Percentiles rank a stretch among this genome's conserved stretches.
These are phyloP conservation scores for Botrytis byssoidea DNA, from an alignment of 2,329 filamentous ascomycete genomes.

Conservation along the genomic window DNA sequence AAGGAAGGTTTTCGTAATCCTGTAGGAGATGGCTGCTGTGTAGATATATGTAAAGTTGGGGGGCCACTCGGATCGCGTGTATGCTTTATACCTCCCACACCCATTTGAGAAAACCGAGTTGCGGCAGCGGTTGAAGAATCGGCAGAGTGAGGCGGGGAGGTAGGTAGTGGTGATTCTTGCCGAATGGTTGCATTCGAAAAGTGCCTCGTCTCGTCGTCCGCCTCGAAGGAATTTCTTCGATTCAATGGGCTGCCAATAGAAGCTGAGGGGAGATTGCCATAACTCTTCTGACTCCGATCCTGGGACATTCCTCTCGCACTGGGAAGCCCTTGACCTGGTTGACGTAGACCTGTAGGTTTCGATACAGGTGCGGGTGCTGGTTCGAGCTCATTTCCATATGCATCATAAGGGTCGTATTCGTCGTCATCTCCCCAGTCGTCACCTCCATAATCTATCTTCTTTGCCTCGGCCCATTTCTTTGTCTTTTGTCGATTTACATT, in stretches of 20 bases:
- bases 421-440: conserved; percentile 85
- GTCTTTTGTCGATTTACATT: conserved; percentile 90
- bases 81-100: conserved; percentile 23
- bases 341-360: conserved; percentile 46
- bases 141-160: conserved; percentile 18
- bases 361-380: conserved; percentile 34
- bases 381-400: conserved; percentile 41
- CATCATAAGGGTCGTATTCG: conserved; percentile 50
- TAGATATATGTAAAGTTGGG: conserved; percentile 31
- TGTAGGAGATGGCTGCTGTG: conserved; percentile 28
- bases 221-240: conserved; percentile 51
- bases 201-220: conserved; percentile 51
- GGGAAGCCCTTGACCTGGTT: conserved; percentile 41
- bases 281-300: conserved; percentile 32
- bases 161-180: conserved; percentile 27
- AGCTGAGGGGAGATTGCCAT: conserved; percentile 37
- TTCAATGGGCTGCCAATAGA: conserved; percentile 25
- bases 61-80: conserved; percentile 30
- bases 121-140: conserved; percentile 22
- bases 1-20: conserved; percentile 29
- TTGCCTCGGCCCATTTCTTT: conserved; percentile 92
- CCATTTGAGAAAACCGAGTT: conserved; percentile 37
- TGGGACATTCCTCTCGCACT: conserved; percentile 20
- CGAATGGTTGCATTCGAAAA: conserved; percentile 43
- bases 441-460: conserved; percentile 81